phyloP scores from a whole-genome alignment of 805 yeast genomes.

The Pichia deserticola region DNA sequence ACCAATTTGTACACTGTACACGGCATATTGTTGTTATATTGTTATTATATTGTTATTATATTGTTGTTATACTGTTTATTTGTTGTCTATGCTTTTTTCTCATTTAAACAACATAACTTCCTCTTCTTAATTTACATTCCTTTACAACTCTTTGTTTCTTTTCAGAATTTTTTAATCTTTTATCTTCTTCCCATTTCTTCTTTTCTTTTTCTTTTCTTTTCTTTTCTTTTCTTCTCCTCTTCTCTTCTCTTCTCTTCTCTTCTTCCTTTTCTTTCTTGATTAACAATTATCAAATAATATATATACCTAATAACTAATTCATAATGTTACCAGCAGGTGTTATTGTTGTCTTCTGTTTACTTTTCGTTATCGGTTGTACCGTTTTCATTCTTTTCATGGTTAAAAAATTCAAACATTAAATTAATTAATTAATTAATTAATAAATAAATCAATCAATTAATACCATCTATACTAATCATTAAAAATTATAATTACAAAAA shows the following conservation, averaged over 20 bases:
- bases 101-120: too few species aligned
- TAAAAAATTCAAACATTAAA: conserved; percentile 30
- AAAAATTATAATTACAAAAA: too few species aligned
- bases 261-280: too few species aligned
- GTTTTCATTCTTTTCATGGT: conserved; percentile 24
- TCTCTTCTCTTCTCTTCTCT: neutral
- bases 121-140: neutral
- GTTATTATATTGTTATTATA: too few species aligned
- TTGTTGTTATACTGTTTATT: too few species aligned
- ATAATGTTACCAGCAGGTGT: conserved; percentile 59
- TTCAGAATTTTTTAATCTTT: neutral
- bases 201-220: neutral
- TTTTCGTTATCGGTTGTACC: conserved; percentile 38
- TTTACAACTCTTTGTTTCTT: neutral
- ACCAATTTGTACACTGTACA: too few species aligned
- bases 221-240: neutral
- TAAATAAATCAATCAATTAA: neutral
- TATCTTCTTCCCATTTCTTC: neutral
- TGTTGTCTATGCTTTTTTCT: too few species aligned
- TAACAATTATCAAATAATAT: neutral
- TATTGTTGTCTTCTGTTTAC: conserved; percentile 50
- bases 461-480: too few species aligned
- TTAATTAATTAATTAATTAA: neutral
- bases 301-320: neutral
- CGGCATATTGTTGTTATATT: too few species aligned